Base-by-base conservation (phyloP, 2,329 filamentous ascomycete species). In the Hypoxylon sp. region DNA sequence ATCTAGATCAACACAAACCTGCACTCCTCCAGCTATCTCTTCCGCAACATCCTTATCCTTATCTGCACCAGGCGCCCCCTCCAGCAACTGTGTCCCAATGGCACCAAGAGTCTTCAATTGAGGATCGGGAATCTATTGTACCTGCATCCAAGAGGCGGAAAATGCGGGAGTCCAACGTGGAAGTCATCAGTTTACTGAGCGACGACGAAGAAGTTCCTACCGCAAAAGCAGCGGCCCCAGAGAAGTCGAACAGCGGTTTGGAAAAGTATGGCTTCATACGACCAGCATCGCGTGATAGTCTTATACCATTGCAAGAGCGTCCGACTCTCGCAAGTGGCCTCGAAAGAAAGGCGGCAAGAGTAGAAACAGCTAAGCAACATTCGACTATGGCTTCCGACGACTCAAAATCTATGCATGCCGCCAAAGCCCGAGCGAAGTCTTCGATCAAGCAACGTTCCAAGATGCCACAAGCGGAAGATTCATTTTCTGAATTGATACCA, bases 101-200 rank as follows among this genome's bases (percentile, higher is more conserved):
- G 7, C 49, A 35, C 11, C 65, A 59, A 48, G 40, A 27, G 8
- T 8, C 14, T 30, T 25, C 35, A 20, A 27, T 20, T 20, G 53
- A 25, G 27, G 11, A 25, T 22, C 22, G 31, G 5, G 44, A 17
- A 35, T 25, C 20, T 40, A n/a, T 31, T 17, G 17, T 8, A 53
- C 51, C 13, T 14, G 3, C 61, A 11, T 17, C 58, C 13, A 71
- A 71, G 35, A 55, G 62, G 56, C 55, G 25, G 10, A 71, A 59
- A 50, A 17, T 48, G 13, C 17, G 44, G 17, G 27, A 17, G 1
- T 6, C 44, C 2, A 30, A 50, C 2, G 5, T 30, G 10, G 49
- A 66, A 11, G 37, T 62, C 20, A 67, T 63, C 40, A 69, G 60
- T 35, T 48, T 72, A 5, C 57, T 70, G 13, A 66, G 61, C 54